Evolutionary conservation across 495 filamentous ascomycete species (phyloP).

Genomic region (Acidiella bohemica): DNA sequence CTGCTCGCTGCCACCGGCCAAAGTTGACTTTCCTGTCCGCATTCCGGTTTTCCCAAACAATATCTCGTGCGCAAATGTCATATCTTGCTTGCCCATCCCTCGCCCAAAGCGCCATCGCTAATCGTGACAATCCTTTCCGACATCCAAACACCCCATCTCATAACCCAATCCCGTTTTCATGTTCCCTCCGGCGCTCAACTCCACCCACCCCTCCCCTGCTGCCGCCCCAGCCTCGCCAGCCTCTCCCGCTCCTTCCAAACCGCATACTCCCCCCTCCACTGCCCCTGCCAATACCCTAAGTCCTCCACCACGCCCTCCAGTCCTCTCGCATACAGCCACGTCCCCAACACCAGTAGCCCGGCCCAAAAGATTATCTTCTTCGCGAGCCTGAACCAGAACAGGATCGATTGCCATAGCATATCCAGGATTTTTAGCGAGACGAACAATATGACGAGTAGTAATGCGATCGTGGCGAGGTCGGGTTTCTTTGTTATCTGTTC

Average conservation of each 20-base stretch:
- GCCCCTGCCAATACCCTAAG: constrained; percentile 38
- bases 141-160: neutral
- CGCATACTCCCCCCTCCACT: constrained; percentile 38
- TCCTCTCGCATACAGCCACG: constrained; percentile 50
- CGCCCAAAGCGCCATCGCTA: too few relatives aligned
- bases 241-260: constrained; percentile 17
- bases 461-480: constrained; percentile 48
- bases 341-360: constrained; percentile 33
- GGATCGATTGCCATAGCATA: constrained; percentile 49
- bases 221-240: constrained; percentile 9
- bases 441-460: constrained; percentile 43
- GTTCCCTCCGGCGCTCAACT: neutral
- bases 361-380: constrained; percentile 48
- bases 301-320: constrained; percentile 47
- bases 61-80: too few relatives aligned
- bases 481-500: constrained; percentile 35
- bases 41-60: too few relatives aligned
- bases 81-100: too few relatives aligned
- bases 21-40: too few relatives aligned
- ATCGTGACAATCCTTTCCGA: too few relatives aligned
- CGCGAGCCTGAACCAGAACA: constrained; percentile 57
- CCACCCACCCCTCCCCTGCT: constrained; percentile 5
- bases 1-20: too few relatives aligned
- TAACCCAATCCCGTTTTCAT: constrained; percentile 2
- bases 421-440: constrained; percentile 53